These are phyloP conservation scores for Eucalyptus cladocalyx DNA, from an alignment of 345 rosid genomes.

Conservation along the genomic window DNA sequence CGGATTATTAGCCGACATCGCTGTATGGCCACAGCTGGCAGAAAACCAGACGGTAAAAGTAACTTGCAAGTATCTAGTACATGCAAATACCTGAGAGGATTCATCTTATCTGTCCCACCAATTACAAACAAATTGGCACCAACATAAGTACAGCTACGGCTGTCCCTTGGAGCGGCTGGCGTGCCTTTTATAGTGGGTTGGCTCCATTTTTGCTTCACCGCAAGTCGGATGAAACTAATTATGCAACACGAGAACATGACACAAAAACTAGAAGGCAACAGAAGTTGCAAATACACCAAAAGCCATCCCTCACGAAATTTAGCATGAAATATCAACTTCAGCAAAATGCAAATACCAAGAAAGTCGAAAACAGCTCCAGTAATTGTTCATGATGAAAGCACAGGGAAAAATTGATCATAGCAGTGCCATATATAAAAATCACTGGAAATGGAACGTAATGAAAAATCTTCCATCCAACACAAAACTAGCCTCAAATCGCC, in stretches of 20 bases:
- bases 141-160: slow-evolving; percentile 77
- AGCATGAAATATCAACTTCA: no score
- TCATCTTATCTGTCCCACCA: slow-evolving; percentile 88
- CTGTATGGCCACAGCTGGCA: background rate
- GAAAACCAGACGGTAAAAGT: background rate
- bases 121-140: slow-evolving; percentile 67
- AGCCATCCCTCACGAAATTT: no score
- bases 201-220: slow-evolving; percentile 75
- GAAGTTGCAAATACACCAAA: no score
- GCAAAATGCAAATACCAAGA: no score
- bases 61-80: slow-evolving; percentile 71
- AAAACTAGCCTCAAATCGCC: no score
- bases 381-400: no score
- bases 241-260: background rate
- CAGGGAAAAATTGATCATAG: no score
- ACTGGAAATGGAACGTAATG: no score
- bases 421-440: no score
- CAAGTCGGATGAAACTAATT: background rate
- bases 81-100: slow-evolving; percentile 63
- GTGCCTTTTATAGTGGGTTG: slow-evolving; percentile 57
- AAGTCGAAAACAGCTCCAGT: no score
- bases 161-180: slow-evolving; percentile 77
- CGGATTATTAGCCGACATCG: background rate
- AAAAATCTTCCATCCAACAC: no score
- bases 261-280: no score